Evolutionary conservation across 169 alveolate genomes (phyloP).

Genomic region (Plasmodium yoelii): DNA sequence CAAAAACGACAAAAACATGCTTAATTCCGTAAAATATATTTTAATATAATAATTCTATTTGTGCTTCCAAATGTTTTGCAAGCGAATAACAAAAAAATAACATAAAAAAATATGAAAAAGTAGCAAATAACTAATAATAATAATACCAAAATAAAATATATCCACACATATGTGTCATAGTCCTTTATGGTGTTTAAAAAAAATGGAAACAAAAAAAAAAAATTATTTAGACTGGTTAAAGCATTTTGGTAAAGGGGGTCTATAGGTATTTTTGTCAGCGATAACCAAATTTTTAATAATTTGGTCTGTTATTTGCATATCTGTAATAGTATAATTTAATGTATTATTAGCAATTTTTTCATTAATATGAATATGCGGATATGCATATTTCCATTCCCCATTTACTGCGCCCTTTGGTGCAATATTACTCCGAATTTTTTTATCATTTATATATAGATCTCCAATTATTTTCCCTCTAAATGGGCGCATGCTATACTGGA

Average conservation of each 20-base stretch:
- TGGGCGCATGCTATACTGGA: conserved; percentile 77
- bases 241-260: conserved; percentile 60
- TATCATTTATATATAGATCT: conserved; percentile 80
- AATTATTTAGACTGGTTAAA: conserved; percentile 1
- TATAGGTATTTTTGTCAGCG: conserved; percentile 20
- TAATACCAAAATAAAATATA: too few relatives aligned
- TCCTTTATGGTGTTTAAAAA: background rate
- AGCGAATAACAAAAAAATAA: too few relatives aligned
- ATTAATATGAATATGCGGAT: conserved; percentile 70
- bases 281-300: conserved; percentile 20
- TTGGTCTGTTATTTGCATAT: background rate
- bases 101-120: too few relatives aligned
- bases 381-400: conserved; percentile 85
- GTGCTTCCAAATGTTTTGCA: too few relatives aligned
- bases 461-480: conserved; percentile 82
- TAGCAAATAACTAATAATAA: too few relatives aligned
- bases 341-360: conserved; percentile 15
- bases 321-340: conserved; percentile 4
- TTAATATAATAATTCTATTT: too few relatives aligned
- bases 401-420: conserved; percentile 83
- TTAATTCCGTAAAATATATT: too few relatives aligned
- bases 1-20: too few relatives aligned
- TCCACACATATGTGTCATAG: too few relatives aligned
- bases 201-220: background rate
- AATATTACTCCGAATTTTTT: conserved; percentile 76